Percentiles rank a stretch among this genome's conserved stretches.
Conservation (phyloP, 352 stramenopile genomes). For the Aphanomyces invadans region DNA sequence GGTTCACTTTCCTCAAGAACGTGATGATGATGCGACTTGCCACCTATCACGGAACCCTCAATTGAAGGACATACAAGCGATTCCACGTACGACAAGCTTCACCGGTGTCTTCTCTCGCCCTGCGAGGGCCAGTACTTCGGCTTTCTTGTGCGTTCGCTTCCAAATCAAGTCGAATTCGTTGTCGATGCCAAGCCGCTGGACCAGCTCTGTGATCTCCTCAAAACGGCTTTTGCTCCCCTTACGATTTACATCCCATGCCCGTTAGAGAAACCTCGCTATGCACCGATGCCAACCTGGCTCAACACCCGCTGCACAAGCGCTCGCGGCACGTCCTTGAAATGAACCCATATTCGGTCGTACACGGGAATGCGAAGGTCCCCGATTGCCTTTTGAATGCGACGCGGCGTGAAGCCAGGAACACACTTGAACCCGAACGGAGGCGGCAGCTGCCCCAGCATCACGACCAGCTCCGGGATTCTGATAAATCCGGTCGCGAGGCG, state of each 20-base stretch:
- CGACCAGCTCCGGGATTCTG: conserved; percentile 52
- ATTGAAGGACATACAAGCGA: no score
- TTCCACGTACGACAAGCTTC: not conserved
- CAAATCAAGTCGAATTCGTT: conserved; percentile 21
- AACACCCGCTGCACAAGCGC: conserved; percentile 24
- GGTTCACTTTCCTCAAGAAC: not conserved
- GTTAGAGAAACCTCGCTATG: not conserved
- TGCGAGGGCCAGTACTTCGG: not conserved
- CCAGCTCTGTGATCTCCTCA: not conserved
- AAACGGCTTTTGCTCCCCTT: conserved; percentile 2
- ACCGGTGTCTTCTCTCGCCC: not conserved
- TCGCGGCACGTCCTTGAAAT: conserved; percentile 85
- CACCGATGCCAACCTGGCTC: not conserved
- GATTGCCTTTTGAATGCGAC: not conserved
- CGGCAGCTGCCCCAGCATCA: conserved; percentile 67
- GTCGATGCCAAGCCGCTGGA: conserved; percentile 13
- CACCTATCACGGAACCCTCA: not conserved
- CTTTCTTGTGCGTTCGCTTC: conserved; percentile 10
- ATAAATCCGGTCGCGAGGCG: conserved; percentile 78
- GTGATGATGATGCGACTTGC: not conserved
- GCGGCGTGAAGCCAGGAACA: conserved; percentile 21
- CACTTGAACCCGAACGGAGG: conserved; percentile 65
- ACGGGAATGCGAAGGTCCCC: conserved; percentile 52
- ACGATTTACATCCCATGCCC: not conserved
- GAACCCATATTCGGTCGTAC: conserved; percentile 69